Percentiles rank a stretch among this genome's conserved stretches.
phyloP scores from a whole-genome alignment of 768 basidiomycete genomes.

The Leccinum ochraceum region DNA sequence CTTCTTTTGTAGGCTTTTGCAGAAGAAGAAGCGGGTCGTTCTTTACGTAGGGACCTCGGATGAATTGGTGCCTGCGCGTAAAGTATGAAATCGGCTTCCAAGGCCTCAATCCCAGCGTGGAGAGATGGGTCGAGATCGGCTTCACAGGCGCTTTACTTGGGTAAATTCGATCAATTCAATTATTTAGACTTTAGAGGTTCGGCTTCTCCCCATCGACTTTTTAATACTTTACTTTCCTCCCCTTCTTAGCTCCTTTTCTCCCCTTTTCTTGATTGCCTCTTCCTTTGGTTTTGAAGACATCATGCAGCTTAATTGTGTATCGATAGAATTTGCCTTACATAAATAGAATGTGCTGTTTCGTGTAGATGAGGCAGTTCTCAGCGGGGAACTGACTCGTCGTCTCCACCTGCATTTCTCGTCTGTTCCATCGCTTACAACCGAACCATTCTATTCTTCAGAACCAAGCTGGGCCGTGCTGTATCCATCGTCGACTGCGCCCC shows the following conservation, averaged over 20 bases:
- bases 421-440: not conserved
- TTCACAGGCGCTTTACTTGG: slow-evolving; percentile 18
- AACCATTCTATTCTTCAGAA: not conserved
- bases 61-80: slow-evolving; percentile 20
- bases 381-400: not conserved
- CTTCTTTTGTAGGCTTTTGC: slow-evolving; percentile 31
- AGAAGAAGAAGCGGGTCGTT: slow-evolving; percentile 39
- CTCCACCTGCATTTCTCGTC: not conserved
- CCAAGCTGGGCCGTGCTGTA: no score
- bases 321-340: not conserved
- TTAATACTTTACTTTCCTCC: no score
- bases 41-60: slow-evolving; percentile 58
- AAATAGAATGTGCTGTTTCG: not conserved
- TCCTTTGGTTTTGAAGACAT: not conserved
- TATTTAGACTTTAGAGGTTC: no score
- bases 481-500: no score
- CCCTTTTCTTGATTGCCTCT: not conserved
- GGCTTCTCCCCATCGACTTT: not conserved
- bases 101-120: slow-evolving; percentile 19
- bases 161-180: not conserved
- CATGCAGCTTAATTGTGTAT: slow-evolving; percentile 16
- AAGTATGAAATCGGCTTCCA: slow-evolving; percentile 26
- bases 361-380: not conserved
- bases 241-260: no score
- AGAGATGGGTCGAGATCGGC: slow-evolving; percentile 22